phyloP scores from a whole-genome alignment of 352 stramenopile species.

The Plasmopara halstedii region DNA sequence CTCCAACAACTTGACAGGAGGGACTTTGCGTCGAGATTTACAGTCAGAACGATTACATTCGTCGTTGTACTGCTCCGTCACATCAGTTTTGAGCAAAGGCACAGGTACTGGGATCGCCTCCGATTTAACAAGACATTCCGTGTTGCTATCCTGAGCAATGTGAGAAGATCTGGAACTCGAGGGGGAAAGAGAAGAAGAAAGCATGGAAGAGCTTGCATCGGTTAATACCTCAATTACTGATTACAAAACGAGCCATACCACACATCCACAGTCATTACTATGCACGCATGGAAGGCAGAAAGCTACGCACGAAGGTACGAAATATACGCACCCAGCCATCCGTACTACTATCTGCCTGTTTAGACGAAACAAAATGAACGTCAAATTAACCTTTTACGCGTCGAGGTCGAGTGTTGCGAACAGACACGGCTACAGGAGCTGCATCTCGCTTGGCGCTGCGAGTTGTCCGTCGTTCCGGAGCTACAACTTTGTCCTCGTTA shows the following conservation, averaged over 20 bases:
- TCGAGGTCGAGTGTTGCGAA: slow-evolving; percentile 31
- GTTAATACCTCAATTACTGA: slow-evolving; percentile 58
- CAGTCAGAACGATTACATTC: not conserved
- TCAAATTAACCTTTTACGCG: slow-evolving; percentile 66
- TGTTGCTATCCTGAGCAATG: slow-evolving; percentile 6
- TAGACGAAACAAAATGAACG: slow-evolving; percentile 20
- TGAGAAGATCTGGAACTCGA: slow-evolving; percentile 18
- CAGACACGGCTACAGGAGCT: slow-evolving; percentile 7
- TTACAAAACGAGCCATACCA: slow-evolving; percentile 33
- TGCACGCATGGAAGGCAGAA: slow-evolving; percentile 29
- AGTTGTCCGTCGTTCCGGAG: slow-evolving; percentile 14
- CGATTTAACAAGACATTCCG: not conserved
- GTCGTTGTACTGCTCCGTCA: not conserved
- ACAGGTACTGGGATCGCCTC: not conserved
- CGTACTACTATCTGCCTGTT: slow-evolving; percentile 24
- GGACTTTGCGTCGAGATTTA: slow-evolving; percentile 6
- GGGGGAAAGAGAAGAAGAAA: slow-evolving; percentile 25
- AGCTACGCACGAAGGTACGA: slow-evolving; percentile 26
- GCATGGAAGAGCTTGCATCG: slow-evolving; percentile 35
- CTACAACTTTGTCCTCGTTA: slow-evolving; percentile 17
- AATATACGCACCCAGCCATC: slow-evolving; percentile 24
- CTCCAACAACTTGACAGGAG: slow-evolving; percentile 17
- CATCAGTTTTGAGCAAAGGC: not conserved
- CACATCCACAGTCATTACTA: slow-evolving; percentile 44
- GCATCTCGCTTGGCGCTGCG: slow-evolving; percentile 26